Evolutionary conservation across 129 eudicot genomes (phyloP).

Genomic region (Arctium minus): DNA sequence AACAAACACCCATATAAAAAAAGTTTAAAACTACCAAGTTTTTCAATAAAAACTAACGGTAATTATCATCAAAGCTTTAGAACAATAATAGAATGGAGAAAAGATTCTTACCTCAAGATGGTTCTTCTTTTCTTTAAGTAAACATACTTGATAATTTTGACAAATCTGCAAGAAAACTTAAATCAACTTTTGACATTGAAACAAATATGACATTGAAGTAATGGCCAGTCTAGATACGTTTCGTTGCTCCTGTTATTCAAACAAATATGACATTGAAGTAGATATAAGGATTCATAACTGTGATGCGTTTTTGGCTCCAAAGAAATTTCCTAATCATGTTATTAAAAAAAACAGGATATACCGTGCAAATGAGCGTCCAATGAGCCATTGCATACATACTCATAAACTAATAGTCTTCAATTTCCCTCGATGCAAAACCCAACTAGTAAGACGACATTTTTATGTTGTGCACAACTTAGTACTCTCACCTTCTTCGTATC

Average conservation of each 20-base stretch:
- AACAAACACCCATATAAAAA: too few species aligned
- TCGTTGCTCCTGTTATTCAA: conserved; percentile 37
- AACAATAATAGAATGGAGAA: too few species aligned
- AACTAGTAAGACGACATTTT: conserved; percentile 84
- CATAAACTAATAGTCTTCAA: conserved; percentile 66
- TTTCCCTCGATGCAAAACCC: conserved; percentile 78
- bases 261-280: not conserved
- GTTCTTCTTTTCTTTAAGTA: too few species aligned
- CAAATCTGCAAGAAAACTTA: too few species aligned
- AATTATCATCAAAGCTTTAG: too few species aligned
- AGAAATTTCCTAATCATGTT: not conserved
- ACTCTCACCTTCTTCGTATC: conserved; percentile 58
- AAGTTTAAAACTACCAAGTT: too few species aligned
- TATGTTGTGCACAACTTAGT: conserved; percentile 89
- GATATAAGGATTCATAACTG: not conserved
- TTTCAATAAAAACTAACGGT: too few species aligned
- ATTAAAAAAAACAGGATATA: conserved; percentile 20
- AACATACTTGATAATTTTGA: too few species aligned
- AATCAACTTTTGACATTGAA: too few species aligned
- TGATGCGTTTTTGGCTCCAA: not conserved
- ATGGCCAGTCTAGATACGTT: conserved; percentile 50
- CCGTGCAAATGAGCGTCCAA: conserved; percentile 83
- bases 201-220: conserved; percentile 23
- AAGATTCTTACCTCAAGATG: too few species aligned
- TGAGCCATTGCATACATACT: conserved; percentile 87